phyloP scores from a whole-genome alignment of 345 rosid species.

The Laguncularia racemosa region DNA sequence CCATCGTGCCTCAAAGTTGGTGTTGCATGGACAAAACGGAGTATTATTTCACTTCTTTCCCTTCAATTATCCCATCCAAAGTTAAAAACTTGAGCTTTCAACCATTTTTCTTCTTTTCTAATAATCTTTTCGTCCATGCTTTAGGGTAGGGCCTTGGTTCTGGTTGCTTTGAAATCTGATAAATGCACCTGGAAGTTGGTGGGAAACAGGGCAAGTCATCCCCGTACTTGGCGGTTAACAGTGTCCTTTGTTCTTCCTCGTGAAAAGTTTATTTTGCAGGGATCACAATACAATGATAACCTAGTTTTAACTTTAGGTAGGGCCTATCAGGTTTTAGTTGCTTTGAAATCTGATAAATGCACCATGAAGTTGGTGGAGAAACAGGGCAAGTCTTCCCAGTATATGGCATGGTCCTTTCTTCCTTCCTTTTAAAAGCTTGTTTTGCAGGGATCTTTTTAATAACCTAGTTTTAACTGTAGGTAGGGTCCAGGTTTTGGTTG shows the following conservation, averaged over 20 bases:
- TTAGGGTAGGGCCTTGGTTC: conserved; percentile 3
- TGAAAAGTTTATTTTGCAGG: conserved; percentile 11
- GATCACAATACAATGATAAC: background rate
- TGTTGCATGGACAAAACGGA: conserved; percentile 12
- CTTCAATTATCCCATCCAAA: background rate
- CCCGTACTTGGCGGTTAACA: conserved; percentile 1
- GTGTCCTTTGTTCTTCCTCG: background rate
- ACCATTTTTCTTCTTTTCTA: conserved; percentile 1
- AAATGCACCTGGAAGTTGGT: conserved; percentile 17
- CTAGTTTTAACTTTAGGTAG: conserved; percentile 8
- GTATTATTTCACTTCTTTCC: conserved; percentile 3
- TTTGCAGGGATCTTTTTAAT: conserved; percentile 7
- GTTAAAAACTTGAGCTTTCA: background rate
- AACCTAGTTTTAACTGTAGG: conserved; percentile 7
- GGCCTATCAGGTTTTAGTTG: conserved; percentile 5
- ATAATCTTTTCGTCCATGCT: conserved; percentile 6
- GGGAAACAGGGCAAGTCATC: conserved; percentile 6
- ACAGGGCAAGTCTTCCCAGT: conserved; percentile 3
- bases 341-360: conserved; percentile 20
- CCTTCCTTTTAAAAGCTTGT: conserved; percentile 2
- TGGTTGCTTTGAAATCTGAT: conserved; percentile 20
- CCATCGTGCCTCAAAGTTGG: conserved; percentile 12
- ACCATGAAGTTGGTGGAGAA: conserved; percentile 15
- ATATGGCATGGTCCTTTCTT: conserved; percentile 1
- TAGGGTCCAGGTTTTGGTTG: background rate